A percentile compares a stretch with the other conserved stretches of the same genome.
Evolutionary conservation across 2,329 filamentous ascomycete genomes (phyloP).

Genomic region (Paraphaeosphaeria sporulosa): DNA sequence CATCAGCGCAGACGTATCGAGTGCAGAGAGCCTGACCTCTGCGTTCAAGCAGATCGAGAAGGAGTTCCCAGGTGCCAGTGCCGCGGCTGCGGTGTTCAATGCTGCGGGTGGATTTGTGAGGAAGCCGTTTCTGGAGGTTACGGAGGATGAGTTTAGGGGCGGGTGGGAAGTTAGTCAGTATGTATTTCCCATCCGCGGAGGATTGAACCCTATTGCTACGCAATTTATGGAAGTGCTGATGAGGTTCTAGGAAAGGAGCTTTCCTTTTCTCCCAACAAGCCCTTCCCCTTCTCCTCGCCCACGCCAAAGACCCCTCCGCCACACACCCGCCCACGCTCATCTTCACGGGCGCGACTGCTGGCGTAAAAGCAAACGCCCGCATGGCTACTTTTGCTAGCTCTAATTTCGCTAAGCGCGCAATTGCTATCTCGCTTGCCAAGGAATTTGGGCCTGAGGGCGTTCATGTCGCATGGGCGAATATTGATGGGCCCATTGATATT

Average conservation of each 20-base stretch:
- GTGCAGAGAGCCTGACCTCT: slow-evolving; percentile 60
- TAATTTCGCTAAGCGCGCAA: slow-evolving; percentile 79
- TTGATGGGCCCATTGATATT: slow-evolving; percentile 87
- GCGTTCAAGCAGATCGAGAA: slow-evolving; percentile 69
- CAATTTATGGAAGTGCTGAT: slow-evolving; percentile 25
- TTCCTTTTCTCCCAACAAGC: slow-evolving; percentile 77
- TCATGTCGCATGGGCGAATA: slow-evolving; percentile 81
- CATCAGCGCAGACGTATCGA: slow-evolving; percentile 70
- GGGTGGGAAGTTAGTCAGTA: background rate
- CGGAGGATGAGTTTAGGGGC: background rate
- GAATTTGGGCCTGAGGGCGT: slow-evolving; percentile 87
- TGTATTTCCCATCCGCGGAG: background rate
- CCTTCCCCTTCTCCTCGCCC: slow-evolving; percentile 73
- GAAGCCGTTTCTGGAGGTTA: slow-evolving; percentile 67
- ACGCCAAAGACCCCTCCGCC: slow-evolving; percentile 55
- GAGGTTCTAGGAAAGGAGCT: slow-evolving; percentile 64
- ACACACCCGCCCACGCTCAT: slow-evolving; percentile 78
- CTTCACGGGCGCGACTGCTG: slow-evolving; percentile 86
- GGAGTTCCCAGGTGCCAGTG: slow-evolving; percentile 53
- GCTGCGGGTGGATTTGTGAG: slow-evolving; percentile 65
- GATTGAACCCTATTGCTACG: accelerated
- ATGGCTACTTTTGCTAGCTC: slow-evolving; percentile 77
- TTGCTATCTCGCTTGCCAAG: slow-evolving; percentile 77
- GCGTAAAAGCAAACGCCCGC: slow-evolving; percentile 72
- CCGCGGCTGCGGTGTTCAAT: slow-evolving; percentile 71